Base-by-base conservation (phyloP, 2,329 filamentous ascomycete species). In the Pseudopyrenochaeta lycopersici region DNA sequence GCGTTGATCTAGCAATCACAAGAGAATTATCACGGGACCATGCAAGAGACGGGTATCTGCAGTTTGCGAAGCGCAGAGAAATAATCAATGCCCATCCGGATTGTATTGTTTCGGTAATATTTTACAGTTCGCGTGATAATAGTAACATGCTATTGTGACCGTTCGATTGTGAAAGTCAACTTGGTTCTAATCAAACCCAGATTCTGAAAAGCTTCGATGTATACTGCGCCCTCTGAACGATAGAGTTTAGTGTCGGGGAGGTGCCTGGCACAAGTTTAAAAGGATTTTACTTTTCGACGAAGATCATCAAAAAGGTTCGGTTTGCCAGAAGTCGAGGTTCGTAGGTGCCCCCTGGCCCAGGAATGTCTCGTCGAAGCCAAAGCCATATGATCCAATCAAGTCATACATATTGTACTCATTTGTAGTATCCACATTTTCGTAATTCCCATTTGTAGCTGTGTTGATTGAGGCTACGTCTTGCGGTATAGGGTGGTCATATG, bases 341-440 rank as follows among this genome's bases (percentile, higher is more conserved):
- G 62, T 67, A n/a, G 63, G 59, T 15, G 62, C 63, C 2, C 60
- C 68, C 52, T 71, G 67, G 15, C 66, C 65, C 15, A 72, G 46
- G n/a, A 71, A 72, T 2, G 67, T 63, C 47, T 71, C 70, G 27
- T 72, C 68, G 40, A 71, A 71, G 4, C 68, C 68, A 49, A 72
- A 72, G 15, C 68, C 68, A 54, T 72, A 72, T 11, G 62, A 70
- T 6, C 66, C 65, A 29, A 71, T 69, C 41, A 72, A 40, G 46
- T 72, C 63, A 46, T 70, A 68, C 61, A 68, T 68, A 27, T 64
- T 67, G 41, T 62, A 68, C 12, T 58, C 60, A 30, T 62, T 58
- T 15, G 58, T 42, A 10, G 49, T 39, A 29, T 60, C 47, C 11
- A 38, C 15, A 35, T 31, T 7, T 27, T 43, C 21, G 33, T 35